These are phyloP conservation scores for Boechera divaricarpa DNA, from an alignment of 345 rosid genomes.

Conservation along the genomic window DNA sequence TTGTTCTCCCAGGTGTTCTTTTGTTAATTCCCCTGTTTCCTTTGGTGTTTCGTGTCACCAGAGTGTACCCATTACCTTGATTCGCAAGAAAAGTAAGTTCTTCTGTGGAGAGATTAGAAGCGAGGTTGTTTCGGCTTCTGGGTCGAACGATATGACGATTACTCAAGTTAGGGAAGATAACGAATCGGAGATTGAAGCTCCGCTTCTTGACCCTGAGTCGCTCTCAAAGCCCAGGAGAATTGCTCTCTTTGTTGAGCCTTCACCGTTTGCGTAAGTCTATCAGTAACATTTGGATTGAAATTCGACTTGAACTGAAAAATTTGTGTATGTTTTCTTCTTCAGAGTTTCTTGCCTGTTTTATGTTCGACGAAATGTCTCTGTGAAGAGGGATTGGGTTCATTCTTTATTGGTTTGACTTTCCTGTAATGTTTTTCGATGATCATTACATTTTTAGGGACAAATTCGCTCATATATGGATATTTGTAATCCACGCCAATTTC, in stretches of 20 bases:
- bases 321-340: no score
- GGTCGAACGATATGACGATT: slow-evolving; percentile 56
- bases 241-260: slow-evolving; percentile 97
- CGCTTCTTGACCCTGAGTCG: slow-evolving; percentile 57
- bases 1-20: slow-evolving; percentile 34
- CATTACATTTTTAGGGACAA: background rate
- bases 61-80: slow-evolving; percentile 47
- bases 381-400: background rate
- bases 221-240: slow-evolving; percentile 72
- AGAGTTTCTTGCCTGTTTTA: background rate
- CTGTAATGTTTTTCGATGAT: background rate
- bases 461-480: no score
- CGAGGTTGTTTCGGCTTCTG: slow-evolving; percentile 30
- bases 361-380: slow-evolving; percentile 46
- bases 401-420: slow-evolving; percentile 29
- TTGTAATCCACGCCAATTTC: no score
- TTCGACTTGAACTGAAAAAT: no score
- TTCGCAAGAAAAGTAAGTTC: slow-evolving; percentile 22
- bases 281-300: no score
- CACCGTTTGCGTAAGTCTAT: slow-evolving; percentile 86
- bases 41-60: slow-evolving; percentile 35
- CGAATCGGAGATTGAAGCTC: slow-evolving; percentile 54
- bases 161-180: slow-evolving; percentile 55
- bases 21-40: slow-evolving; percentile 32
- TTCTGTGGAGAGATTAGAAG: slow-evolving; percentile 24